Evolutionary conservation across 192 early-diverging fungal genomes (phyloP).

Genomic region (Coemansia sp.): DNA sequence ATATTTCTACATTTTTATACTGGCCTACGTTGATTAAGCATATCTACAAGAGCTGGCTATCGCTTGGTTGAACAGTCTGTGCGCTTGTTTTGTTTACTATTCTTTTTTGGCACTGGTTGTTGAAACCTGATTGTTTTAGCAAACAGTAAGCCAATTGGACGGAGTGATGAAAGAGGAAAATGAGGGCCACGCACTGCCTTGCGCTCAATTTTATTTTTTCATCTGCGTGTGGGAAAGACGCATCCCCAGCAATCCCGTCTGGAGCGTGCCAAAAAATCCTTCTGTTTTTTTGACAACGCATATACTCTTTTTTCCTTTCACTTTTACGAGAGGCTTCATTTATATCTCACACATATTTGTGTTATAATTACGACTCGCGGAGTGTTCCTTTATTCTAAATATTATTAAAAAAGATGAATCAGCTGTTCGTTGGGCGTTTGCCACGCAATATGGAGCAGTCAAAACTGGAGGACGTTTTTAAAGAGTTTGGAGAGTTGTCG

Average conservation of each 20-base stretch:
- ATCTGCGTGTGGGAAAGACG: too few relatives aligned
- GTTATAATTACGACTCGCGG: not conserved
- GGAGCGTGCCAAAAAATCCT: not conserved
- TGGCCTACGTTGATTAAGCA: not conserved
- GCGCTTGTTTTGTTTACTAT: conserved; percentile 2
- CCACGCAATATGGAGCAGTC: conserved; percentile 21
- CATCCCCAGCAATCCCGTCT: too few relatives aligned
- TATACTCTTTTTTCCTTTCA: not conserved
- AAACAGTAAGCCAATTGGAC: too few relatives aligned
- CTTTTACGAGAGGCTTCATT: not conserved
- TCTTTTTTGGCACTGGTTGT: not conserved
- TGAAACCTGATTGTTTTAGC: too few relatives aligned
- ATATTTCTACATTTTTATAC: not conserved
- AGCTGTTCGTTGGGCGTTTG: conserved; percentile 49
- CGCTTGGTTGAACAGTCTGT: not conserved
- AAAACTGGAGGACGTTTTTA: conserved; percentile 38
- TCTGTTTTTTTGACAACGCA: not conserved
- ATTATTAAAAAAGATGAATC: conserved; percentile 4
- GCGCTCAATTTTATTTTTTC: too few relatives aligned
- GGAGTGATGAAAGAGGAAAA: too few relatives aligned
- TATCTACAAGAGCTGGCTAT: not conserved
- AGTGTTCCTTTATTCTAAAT: not conserved
- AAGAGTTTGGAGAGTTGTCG: conserved; percentile 36
- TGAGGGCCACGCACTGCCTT: too few relatives aligned
- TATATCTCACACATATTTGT: not conserved